A percentile compares a stretch with the other conserved stretches of the same genome.
Conservation (phyloP, 257 asterid genomes). For the Solanum pennellii region DNA sequence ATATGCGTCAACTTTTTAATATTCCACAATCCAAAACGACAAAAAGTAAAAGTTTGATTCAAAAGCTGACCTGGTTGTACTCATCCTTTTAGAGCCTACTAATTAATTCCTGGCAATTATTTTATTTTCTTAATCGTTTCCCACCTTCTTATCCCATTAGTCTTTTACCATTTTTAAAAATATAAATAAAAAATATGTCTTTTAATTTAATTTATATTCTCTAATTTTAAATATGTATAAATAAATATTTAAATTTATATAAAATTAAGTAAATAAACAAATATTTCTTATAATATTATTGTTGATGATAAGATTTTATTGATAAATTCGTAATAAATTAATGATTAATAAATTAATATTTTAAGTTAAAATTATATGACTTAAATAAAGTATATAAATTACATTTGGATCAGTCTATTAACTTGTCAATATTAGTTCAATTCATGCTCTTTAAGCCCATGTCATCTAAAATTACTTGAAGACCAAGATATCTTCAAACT, state of each 20-base stretch:
- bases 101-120: background rate
- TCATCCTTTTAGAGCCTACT: background rate
- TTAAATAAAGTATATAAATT: too few relatives aligned
- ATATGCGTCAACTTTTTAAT: background rate
- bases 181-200: too few relatives aligned
- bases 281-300: too few relatives aligned
- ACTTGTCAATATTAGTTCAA: background rate
- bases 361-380: background rate
- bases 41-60: background rate
- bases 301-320: background rate
- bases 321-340: too few relatives aligned
- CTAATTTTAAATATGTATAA: background rate
- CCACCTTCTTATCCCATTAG: background rate
- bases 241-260: too few relatives aligned
- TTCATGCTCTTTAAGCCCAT: background rate
- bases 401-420: too few relatives aligned
- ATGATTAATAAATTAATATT: too few relatives aligned
- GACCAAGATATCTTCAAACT: too few relatives aligned
- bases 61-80: background rate
- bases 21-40: background rate
- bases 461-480: background rate
- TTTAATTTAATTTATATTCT: too few relatives aligned
- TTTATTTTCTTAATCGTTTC: background rate
- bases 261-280: too few relatives aligned
- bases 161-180: background rate